Conservation (phyloP, 495 filamentous ascomycete species). For the Xylaria acuta region DNA sequence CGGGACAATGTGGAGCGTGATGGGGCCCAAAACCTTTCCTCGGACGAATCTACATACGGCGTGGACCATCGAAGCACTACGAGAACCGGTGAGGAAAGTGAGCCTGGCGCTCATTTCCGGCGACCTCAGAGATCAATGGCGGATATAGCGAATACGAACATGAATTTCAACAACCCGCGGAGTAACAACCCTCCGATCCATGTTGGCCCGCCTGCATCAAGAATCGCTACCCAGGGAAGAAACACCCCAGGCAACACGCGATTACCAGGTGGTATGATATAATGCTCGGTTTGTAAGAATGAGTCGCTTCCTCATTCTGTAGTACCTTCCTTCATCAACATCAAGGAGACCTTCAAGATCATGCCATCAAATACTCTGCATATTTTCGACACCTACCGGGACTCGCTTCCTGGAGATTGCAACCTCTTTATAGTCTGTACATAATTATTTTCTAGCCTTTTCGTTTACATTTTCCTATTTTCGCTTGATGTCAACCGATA, state of each 20-base stretch:
- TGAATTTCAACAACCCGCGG: conserved; percentile 48
- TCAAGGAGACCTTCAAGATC: background rate
- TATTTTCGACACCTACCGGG: conserved; percentile 18
- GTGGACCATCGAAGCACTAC: conserved; percentile 32
- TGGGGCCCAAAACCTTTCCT: conserved; percentile 32
- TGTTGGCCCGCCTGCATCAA: conserved; percentile 42
- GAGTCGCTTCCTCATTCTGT: background rate
- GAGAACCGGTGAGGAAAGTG: conserved; percentile 48
- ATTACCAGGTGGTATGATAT: conserved; percentile 56
- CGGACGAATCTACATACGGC: conserved; percentile 31
- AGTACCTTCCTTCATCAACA: background rate
- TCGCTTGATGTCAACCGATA: conserved; percentile 28
- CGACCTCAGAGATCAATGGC: conserved; percentile 61
- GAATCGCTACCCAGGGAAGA: conserved; percentile 41
- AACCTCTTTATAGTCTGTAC: conserved; percentile 36
- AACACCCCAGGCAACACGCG: conserved; percentile 38
- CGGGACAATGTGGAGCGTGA: conserved; percentile 42
- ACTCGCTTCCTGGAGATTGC: conserved; percentile 22
- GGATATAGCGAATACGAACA: background rate
- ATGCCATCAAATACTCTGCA: background rate
- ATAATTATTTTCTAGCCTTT: conserved; percentile 33
- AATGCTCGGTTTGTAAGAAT: conserved; percentile 1
- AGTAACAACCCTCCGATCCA: conserved; percentile 45
- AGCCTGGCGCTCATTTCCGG: conserved; percentile 49
- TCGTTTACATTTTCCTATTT: conserved; percentile 32